Evolutionary conservation across 2,329 filamentous ascomycete genomes (phyloP).

Genomic region (Fusarium floridanum): DNA sequence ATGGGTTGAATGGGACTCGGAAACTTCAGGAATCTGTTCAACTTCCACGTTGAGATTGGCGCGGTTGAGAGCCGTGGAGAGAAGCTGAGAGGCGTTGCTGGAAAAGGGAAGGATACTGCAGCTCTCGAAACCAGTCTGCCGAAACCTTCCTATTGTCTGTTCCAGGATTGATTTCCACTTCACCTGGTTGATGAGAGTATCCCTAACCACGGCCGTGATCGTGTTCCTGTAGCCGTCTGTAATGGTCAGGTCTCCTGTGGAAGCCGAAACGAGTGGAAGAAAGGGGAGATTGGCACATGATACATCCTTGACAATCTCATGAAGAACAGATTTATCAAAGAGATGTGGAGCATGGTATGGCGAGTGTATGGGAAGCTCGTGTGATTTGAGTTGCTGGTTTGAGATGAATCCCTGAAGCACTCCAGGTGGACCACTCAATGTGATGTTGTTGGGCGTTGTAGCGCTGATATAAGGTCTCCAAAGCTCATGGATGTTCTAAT

Average conservation of each 20-base stretch:
- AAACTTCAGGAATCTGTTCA: constrained; percentile 1
- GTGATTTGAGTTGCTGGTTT: constrained; percentile 18
- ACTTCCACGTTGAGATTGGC: constrained; percentile 12
- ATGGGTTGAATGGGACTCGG: neutral
- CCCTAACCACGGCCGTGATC: constrained; percentile 10
- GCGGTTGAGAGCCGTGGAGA: constrained; percentile 16
- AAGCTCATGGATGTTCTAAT: constrained; percentile 3
- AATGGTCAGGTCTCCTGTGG: constrained; percentile 5
- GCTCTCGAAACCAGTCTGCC: neutral
- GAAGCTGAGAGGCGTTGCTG: constrained; percentile 33
- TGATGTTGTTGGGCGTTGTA: constrained; percentile 33
- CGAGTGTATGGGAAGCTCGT: constrained; percentile 37
- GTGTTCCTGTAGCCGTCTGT: constrained; percentile 8
- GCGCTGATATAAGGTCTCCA: constrained; percentile 45
- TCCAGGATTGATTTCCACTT: constrained; percentile 27
- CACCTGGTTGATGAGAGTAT: constrained; percentile 24
- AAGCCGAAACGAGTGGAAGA: constrained; percentile 10
- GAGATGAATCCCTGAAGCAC: constrained; percentile 33
- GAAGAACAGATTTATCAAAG: constrained; percentile 23
- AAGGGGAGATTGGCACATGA: neutral
- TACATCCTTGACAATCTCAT: neutral
- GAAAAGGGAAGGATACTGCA: constrained; percentile 24
- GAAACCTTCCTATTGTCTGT: neutral
- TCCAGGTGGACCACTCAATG: constrained; percentile 43
- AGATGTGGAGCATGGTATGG: constrained; percentile 45